phyloP scores from a whole-genome alignment of 2,329 filamentous ascomycete species.

The Parafenestella ontariensis region DNA sequence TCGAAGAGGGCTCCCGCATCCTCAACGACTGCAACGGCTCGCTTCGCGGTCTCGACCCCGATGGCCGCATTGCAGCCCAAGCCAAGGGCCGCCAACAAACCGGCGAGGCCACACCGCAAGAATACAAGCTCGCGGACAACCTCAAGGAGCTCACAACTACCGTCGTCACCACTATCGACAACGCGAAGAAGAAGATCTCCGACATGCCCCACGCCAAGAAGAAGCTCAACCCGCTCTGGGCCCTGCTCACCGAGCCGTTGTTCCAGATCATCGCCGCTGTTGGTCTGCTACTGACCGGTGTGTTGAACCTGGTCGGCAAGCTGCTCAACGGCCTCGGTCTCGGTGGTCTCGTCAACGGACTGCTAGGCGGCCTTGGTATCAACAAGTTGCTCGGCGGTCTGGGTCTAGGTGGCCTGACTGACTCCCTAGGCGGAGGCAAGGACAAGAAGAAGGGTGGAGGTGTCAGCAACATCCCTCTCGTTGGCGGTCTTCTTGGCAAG shows the following conservation, averaged over 20 bases:
- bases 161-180: slow-evolving; percentile 83
- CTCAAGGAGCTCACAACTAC: slow-evolving; percentile 86
- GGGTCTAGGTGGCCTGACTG: slow-evolving; percentile 64
- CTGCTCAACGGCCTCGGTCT: slow-evolving; percentile 82
- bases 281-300: slow-evolving; percentile 80
- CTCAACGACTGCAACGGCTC: slow-evolving; percentile 85
- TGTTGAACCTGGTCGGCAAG: slow-evolving; percentile 82
- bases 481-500: slow-evolving; percentile 57
- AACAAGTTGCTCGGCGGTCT: slow-evolving; percentile 77
- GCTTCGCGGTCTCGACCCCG: slow-evolving; percentile 87
- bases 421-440: slow-evolving; percentile 62
- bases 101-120: slow-evolving; percentile 80
- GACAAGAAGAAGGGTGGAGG: slow-evolving; percentile 56
- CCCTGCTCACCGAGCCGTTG: slow-evolving; percentile 79
- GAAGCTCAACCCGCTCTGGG: slow-evolving; percentile 90
- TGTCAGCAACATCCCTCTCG: slow-evolving; percentile 52
- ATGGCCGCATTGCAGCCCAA: slow-evolving; percentile 82
- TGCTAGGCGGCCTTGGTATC: slow-evolving; percentile 79
- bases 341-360: slow-evolving; percentile 78
- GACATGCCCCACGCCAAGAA: slow-evolving; percentile 96
- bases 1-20: slow-evolving; percentile 84
- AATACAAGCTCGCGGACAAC: slow-evolving; percentile 82
- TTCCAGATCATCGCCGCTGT: slow-evolving; percentile 94
- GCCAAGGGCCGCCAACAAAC: slow-evolving; percentile 81
- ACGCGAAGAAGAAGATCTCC: slow-evolving; percentile 85